Evolutionary conservation across 2,329 filamentous ascomycete genomes (phyloP), one percentile per base, ranked within the genome.

Genomic region (Purpureocillium lavendulum): DNA sequence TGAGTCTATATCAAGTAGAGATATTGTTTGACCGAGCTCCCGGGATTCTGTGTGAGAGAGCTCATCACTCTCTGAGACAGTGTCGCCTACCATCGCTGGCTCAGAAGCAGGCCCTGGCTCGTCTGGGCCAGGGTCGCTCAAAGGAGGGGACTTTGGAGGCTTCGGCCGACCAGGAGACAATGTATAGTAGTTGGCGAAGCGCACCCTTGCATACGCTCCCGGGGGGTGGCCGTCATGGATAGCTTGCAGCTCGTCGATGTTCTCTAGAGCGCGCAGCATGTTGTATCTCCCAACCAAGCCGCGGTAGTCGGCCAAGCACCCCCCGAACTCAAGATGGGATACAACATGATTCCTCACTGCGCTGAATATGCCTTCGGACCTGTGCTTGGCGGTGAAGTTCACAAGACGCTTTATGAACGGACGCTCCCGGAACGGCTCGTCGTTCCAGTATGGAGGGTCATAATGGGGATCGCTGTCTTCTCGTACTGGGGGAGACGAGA

Each of bases 151-250:
- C 26, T 54, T 53, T 14, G 52, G 49, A 4, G 47, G 39, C 49
- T 84, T 88, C 2, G 73, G 71, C 42, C 77, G 71, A 4, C 88
- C 88, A 9, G 83, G 82, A 48, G 84, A 88, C n/a, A 84, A 75
- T 1, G 88, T 94, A 56, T 90, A 95, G 57, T 94, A 95, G 55
- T 95, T 95, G 41, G 87, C 71, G 52, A 95, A 95, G 13, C 87
- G 74, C 10, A 92, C 75, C 38, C 82, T 69, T 3, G 67, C 64
- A 2, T 65, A 52, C 4, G 64, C 43, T 2, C 42, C 43, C 11
- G 38, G 30, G 3, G 48, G 41, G 14, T 48, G 44, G 2, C 47
- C 48, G 34, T 40, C 41, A 21, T 14, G 48, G 34, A 46, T 39
- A 33, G 50, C 46, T 36, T 53, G 59, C 2, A 73, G 50, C 46